Base-by-base conservation (phyloP, 352 stramenopile genomes). In the Phytophthora litchii region DNA sequence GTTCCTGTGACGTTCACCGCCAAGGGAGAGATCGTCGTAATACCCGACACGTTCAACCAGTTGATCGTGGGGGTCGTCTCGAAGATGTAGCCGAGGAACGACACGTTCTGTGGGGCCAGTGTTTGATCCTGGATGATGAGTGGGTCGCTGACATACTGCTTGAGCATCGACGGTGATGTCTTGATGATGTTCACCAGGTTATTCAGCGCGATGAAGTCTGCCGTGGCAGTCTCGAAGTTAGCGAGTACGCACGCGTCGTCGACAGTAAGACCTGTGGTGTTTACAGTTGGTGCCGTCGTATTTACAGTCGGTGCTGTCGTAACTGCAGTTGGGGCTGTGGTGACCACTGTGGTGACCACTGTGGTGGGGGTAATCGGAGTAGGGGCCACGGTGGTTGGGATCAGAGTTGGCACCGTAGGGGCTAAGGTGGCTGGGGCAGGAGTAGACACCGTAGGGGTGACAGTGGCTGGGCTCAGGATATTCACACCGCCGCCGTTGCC, bases 141-240 rank as follows among this genome's bases (percentile, higher is more conserved):
- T 36, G 78, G 78, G 54, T 88, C 78, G 35, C 54, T 67, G 2
- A 74, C 45, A 51, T 70, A 70, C 29, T 46, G 48, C 54, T 67
- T 69, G 19, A 72, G 51, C 34, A 76, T n/a, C 20, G 48, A 42
- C 49, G 54, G 53, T 45, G 70, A 70, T 20, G 76, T 54, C 50
- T 79, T 73, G 47, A 89, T 53, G 35, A 87, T 64, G 27, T 37
- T 64, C n/a, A 77, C 54, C 14, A 77, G 41, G 59, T 66, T 67
- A 66, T 82, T 80, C 56, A 89, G 64, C 19, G 70, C 55, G 35
- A 66, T 64, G 47, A 89, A 67, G 63, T 87, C 79, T 10, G 51
- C 49, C 20, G 62, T 64, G 13, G 77, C 76, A 31, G 76, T 74
- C 38, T 65, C 51, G 63, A 80, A 89, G 54, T 78, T 59, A 8